Base-by-base conservation (phyloP, 129 eudicot species). In the Pulicaria dysenterica region DNA sequence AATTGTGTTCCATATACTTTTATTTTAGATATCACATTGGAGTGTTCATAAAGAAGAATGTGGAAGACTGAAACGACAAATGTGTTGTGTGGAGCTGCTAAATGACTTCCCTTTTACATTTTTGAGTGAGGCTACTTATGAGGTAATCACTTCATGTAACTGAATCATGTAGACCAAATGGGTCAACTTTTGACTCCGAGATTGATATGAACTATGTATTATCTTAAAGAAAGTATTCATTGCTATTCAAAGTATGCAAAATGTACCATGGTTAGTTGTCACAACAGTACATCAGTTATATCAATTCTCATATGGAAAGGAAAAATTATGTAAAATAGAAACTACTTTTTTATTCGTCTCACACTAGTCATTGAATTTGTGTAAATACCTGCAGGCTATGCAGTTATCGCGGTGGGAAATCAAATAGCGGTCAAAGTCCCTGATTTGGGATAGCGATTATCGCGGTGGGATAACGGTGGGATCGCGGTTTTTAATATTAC, bases 71-170 rank as follows among this genome's bases (percentile, higher is more conserved):
- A 77, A 75, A 58, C 78, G 76, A 54, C 96, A 92, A 54, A 85
- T 92, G 88, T 69, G 76, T 41, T 39, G 60, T 45, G 85, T 80
- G 40, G 67, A 77, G 45, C 34, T 45, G 42, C 51, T 89, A 45
- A 89, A 79, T 64, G 85, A 83, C 47, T 87, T 92, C 17, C 95
- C 96, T 13, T 92, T 92, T 69, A 83, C 88, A 11, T 89, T 86
- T 82, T 67, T 85, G 43, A 57, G 47, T 16, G 81, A 77, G 67
- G 83, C 91, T 77, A 81, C 86, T 67, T n/a, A 53, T 79, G 67
- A 74, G 91, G 89, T 82, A 47, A 47, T 42, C 8, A 13, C 3
- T 37, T 64, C 65, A 17, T 74, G 43, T 62, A 37, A 42, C 24
- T 51, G 64, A 19, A 54, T 54, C 55, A 15, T 34, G 57, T 1